Evolutionary conservation across 306 rosid species (phyloP), one percentile per base, ranked within the genome.

Genomic region (Vachellia pachyceras): DNA sequence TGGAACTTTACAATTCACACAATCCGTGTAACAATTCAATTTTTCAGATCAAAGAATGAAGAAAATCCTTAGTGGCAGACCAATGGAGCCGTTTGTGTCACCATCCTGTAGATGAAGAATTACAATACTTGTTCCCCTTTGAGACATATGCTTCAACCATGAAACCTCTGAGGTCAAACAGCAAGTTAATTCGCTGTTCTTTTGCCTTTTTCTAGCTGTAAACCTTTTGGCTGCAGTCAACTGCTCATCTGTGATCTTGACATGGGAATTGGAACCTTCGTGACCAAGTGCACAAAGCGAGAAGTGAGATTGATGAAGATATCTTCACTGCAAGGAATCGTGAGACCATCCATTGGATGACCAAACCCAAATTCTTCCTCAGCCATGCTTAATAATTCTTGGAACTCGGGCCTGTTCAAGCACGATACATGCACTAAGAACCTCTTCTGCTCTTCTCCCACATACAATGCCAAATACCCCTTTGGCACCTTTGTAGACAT

Each of bases 401-500:
- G 88, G 72, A 89, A 80, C 46, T 80, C 73, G 60, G 90, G 88
- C 39, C 84, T 77, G 29, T 73, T 84, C 73, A 89, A 66, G 69
- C 77, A 49, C n/a, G 89, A 88, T 7, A 86, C 44, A 1, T 92
- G 92, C 55, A 92, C 81, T 9, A 87, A 64, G 20, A 69, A 87
- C 83, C 93, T 40, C 85, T 85, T 85, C 69, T 60, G 60, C 18
- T 79, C 52, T 35, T 88, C 90, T 45, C 92, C 92, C 10, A 89
- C 91, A 13, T 88, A 90, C 35, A 90, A 85, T 3, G 88, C 90
- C n/a, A 92, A 49, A 80, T 82, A 61, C 35, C 91, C 92, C 35
- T 64, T 64, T 14, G 69, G 44, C 35, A 64, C 69, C 69, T 64
- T 64, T 5, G 44, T 15, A 14, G 22, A 64, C 69, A 64, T 35